Evolutionary conservation across 257 asterid genomes (phyloP), one percentile per base, ranked within the genome.

Genomic region (Gardenia jasminoides): DNA sequence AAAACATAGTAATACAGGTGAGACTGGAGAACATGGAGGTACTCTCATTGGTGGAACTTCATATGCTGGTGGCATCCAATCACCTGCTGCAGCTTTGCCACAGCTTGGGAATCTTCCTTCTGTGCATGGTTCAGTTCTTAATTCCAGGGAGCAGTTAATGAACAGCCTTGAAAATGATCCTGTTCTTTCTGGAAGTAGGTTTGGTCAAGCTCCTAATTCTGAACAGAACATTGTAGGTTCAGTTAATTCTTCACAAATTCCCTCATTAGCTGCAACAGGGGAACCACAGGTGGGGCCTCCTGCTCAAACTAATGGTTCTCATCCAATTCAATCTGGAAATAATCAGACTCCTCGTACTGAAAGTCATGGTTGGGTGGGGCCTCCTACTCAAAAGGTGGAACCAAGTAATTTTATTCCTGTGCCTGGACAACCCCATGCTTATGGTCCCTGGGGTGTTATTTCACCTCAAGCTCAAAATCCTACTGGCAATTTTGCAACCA

Each of bases 341-440:
- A 74, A 44, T 82, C 97, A 85, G 88, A 92, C 85, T 86, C 84
- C 85, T 73, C 86, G 59, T 54, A 33, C 74, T 56, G 96, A 84
- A 82, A 70, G 84, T 77, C 86, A 78, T 83, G 83, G 81, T 70
- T 86, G 88, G 87, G 84, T 80, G 76, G 79, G 77, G 28, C 76
- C 80, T 33, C 82, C 77, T 65, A 26, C 83, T 65, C 85, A 72
- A 76, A 84, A 80, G 78, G 81, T 65, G 2, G 91, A 87, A 71
- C 48, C 83, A 19, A 83, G 48, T 67, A 31, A 77, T 61, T 77
- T 82, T 69, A 66, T 80, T 75, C 83, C 88, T 30, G 83, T 78
- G 75, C 65, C 88, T 22, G 90, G 85, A 30, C 91, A 85, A 78
- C 82, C 87, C 20, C 94, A 88, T 76, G 84, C 84, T 76, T 89